phyloP scores from a whole-genome alignment of 495 filamentous ascomycete species.

The Barbatosphaeria neglecta region DNA sequence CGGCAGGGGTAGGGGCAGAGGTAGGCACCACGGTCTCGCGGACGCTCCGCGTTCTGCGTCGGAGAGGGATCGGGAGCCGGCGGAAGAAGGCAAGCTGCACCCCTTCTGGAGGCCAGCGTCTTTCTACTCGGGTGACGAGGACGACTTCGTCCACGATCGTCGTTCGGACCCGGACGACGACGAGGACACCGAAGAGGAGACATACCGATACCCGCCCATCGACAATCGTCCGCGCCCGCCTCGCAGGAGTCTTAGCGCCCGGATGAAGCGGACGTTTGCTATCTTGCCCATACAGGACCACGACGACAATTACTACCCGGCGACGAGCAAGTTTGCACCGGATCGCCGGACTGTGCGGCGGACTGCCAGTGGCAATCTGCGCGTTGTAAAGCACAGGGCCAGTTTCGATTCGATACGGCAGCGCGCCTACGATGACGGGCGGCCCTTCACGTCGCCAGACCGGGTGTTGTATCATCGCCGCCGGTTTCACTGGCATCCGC shows the following conservation, averaged over 20 bases:
- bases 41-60: slow-evolving; percentile 22
- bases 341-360: slow-evolving; percentile 39
- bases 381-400: slow-evolving; percentile 35
- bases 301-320: slow-evolving; percentile 23
- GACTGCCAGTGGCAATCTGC: slow-evolving; percentile 35
- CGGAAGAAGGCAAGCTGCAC: slow-evolving; percentile 50
- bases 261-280: slow-evolving; percentile 39
- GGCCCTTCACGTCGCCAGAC: slow-evolving; percentile 22
- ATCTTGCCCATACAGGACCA: slow-evolving; percentile 30
- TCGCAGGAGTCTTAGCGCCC: slow-evolving; percentile 38
- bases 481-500: slow-evolving; percentile 8
- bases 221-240: slow-evolving; percentile 30
- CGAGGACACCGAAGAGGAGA: slow-evolving; percentile 13
- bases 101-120: slow-evolving; percentile 73
- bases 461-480: slow-evolving; percentile 8
- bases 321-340: slow-evolving; percentile 20
- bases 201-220: slow-evolving; percentile 24
- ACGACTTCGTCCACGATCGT: slow-evolving; percentile 18
- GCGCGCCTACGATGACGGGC: slow-evolving; percentile 6
- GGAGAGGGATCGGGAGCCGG: slow-evolving; percentile 26
- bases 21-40: slow-evolving; percentile 26
- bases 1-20: slow-evolving; percentile 19
- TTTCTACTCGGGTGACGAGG: slow-evolving; percentile 48
- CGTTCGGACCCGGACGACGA: no score
- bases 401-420: slow-evolving; percentile 25